These are phyloP conservation scores for Ganoderma boninense DNA, from an alignment of 1,284 basidiomycete genomes.

Conservation along the genomic window DNA sequence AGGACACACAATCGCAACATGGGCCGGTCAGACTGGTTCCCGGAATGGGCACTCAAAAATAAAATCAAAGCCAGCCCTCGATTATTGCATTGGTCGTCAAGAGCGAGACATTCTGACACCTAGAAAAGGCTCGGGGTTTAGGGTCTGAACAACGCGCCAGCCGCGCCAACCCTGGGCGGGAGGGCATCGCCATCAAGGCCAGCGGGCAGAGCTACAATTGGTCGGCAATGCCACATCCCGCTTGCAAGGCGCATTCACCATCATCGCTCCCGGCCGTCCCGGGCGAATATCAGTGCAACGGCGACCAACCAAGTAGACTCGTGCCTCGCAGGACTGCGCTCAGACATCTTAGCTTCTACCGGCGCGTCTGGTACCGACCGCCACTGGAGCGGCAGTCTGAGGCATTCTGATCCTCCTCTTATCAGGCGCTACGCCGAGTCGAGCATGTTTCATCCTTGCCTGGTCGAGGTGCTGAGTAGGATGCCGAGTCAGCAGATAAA, in stretches of 20 bases:
- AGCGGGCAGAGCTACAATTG: constrained; percentile 7
- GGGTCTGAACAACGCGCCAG: constrained; percentile 4
- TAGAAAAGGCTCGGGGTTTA: neutral
- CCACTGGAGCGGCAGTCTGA: constrained; percentile 13
- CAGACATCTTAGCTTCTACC: neutral
- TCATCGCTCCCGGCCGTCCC: constrained; percentile 26
- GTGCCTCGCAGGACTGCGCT: constrained; percentile 10
- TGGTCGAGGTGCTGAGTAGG: neutral
- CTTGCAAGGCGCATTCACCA: constrained; percentile 6
- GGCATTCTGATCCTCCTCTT: constrained; percentile 8
- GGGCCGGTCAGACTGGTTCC: neutral
- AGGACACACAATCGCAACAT: neutral
- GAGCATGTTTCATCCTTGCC: constrained; percentile 11
- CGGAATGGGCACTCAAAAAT: neutral
- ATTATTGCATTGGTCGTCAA: no score
- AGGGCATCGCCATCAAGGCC: constrained; percentile 20
- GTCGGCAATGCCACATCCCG: constrained; percentile 1
- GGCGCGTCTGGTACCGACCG: constrained; percentile 18
- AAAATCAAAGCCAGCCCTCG: neutral
- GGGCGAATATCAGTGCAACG: constrained; percentile 6
- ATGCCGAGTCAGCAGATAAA: constrained; percentile 16
- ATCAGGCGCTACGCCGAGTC: neutral
- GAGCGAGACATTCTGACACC: neutral
- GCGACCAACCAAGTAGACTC: neutral
- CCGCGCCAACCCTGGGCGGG: constrained; percentile 12